These are phyloP conservation scores for Ogataea pilisensis DNA, from an alignment of 805 yeast species.

Conservation along the genomic window DNA sequence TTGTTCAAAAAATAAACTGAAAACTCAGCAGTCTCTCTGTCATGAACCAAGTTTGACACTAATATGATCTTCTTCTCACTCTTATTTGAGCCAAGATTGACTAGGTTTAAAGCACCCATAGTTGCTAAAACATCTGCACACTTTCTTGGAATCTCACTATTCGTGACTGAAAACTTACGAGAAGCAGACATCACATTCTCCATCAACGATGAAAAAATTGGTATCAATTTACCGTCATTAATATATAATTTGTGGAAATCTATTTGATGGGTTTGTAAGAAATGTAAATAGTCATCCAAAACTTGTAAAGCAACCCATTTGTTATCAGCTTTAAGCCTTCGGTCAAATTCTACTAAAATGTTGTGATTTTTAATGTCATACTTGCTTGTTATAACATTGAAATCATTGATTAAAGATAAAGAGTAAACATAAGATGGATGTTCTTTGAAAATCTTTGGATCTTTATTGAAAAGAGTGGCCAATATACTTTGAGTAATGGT, in stretches of 20 bases:
- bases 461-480: conserved; percentile 29
- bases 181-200: conserved; percentile 54
- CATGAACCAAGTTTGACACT: conserved; percentile 58
- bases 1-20: conserved; percentile 61
- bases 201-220: conserved; percentile 41
- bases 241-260: conserved; percentile 45
- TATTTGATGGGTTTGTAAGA: conserved; percentile 46
- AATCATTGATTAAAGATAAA: conserved; percentile 40
- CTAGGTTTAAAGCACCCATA: conserved; percentile 73
- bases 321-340: conserved; percentile 59
- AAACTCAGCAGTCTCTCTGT: conserved; percentile 60
- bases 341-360: conserved; percentile 47
- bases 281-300: conserved; percentile 55
- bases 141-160: conserved; percentile 46
- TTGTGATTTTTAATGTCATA: conserved; percentile 21
- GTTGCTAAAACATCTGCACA: conserved; percentile 70
- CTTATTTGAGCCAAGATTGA: conserved; percentile 40
- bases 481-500: conserved; percentile 50
- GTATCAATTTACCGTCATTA: conserved; percentile 28
- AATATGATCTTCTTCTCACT: conserved; percentile 43
- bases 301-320: conserved; percentile 71
- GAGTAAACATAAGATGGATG: conserved; percentile 53
- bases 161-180: conserved; percentile 46
- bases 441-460: conserved; percentile 33
- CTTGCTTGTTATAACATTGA: conserved; percentile 23